These are phyloP conservation scores for Cyberlindnera samutprakarnensis DNA, from an alignment of 805 yeast species.

Conservation along the genomic window DNA sequence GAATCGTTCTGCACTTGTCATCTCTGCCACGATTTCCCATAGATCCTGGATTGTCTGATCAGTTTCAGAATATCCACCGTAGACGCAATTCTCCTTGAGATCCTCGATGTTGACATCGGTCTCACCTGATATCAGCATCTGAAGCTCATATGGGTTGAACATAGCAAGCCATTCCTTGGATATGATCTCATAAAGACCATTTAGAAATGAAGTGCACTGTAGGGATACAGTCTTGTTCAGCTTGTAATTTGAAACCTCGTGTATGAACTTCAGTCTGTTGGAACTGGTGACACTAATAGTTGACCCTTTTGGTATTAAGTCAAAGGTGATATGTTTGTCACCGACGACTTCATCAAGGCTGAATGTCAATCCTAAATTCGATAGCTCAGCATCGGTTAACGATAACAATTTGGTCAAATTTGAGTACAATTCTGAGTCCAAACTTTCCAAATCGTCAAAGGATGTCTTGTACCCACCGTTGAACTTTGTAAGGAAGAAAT, in stretches of 20 bases:
- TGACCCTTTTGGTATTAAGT: conserved; percentile 56
- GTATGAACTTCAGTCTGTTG: conserved; percentile 68
- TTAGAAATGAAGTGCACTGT: conserved; percentile 56
- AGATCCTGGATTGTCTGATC: conserved; percentile 58
- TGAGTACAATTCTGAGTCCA: conserved; percentile 61
- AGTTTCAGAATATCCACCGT: conserved; percentile 51
- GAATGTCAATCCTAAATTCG: conserved; percentile 52
- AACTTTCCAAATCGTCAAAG: conserved; percentile 68
- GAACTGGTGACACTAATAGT: conserved; percentile 44
- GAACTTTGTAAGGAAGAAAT: conserved; percentile 65
- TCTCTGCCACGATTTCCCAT: conserved; percentile 72
- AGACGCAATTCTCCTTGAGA: conserved; percentile 51
- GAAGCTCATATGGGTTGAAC: conserved; percentile 81
- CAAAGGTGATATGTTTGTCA: conserved; percentile 34
- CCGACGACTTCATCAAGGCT: conserved; percentile 46
- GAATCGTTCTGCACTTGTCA: conserved; percentile 53
- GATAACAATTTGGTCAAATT: conserved; percentile 56
- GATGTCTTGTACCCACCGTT: conserved; percentile 42
- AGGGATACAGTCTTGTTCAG: conserved; percentile 53
- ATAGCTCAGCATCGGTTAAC: conserved; percentile 49
- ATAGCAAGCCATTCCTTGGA: conserved; percentile 70
- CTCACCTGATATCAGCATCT: conserved; percentile 70
- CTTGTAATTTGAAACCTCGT: conserved; percentile 71
- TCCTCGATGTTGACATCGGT: conserved; percentile 66
- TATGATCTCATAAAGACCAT: conserved; percentile 65